Evolutionary conservation across 345 rosid genomes (phyloP).

Genomic region (Isatis tinctoria): DNA sequence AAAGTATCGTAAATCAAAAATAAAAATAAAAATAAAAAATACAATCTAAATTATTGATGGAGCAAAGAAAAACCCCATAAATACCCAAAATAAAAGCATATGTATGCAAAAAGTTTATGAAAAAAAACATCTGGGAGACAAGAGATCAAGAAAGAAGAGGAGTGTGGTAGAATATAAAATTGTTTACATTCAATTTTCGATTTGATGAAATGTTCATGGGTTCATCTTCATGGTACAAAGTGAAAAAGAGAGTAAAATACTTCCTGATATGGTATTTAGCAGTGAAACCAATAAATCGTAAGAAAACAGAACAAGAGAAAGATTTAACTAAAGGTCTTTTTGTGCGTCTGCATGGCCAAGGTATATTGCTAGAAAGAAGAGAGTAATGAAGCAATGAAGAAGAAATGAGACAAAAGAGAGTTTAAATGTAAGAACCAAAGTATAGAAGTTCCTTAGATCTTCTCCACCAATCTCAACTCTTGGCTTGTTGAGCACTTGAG

Average conservation of each 20-base stretch:
- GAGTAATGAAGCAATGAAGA: neutral
- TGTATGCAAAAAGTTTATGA: neutral
- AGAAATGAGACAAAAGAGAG: neutral
- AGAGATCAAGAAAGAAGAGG: neutral
- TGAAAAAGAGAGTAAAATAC: neutral
- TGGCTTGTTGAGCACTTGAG: constrained; percentile 33
- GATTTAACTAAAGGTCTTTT: neutral
- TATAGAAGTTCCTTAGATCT: constrained; percentile 33
- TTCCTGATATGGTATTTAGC: neutral
- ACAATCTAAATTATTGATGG: neutral
- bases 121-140: neutral
- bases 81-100: neutral
- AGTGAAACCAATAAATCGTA: neutral
- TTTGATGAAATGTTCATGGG: neutral
- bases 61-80: neutral
- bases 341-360: constrained; percentile 7
- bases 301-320: neutral
- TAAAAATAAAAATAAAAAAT: neutral
- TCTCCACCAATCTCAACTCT: constrained; percentile 41
- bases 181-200: neutral
- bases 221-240: neutral
- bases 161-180: neutral
- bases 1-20: neutral
- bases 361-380: neutral
- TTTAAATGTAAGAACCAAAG: constrained; percentile 24